phyloP scores from a whole-genome alignment of 495 filamentous ascomycete genomes.

The Tuber magnatum region DNA sequence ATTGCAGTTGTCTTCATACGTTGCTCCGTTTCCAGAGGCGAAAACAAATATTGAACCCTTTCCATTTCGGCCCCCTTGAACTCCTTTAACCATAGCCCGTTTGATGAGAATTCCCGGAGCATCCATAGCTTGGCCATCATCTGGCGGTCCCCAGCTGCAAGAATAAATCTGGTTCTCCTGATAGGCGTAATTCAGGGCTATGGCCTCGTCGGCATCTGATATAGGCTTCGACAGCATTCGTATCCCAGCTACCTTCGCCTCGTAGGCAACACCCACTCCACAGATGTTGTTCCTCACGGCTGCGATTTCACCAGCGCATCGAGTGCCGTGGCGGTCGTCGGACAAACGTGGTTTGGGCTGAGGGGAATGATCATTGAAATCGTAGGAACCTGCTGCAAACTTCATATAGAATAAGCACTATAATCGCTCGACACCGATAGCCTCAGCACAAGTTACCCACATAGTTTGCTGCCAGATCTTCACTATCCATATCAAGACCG shows the following conservation, averaged over 20 bases:
- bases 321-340: conserved; percentile 85
- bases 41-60: conserved; percentile 94
- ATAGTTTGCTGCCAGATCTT: conserved; percentile 79
- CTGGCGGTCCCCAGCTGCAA: conserved; percentile 94
- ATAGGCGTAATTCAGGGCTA: conserved; percentile 83
- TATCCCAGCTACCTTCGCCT: conserved; percentile 69
- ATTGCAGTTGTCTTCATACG: conserved; percentile 90
- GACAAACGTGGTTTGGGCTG: conserved; percentile 70
- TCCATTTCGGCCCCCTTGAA: conserved; percentile 77
- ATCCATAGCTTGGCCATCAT: conserved; percentile 90
- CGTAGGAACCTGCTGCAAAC: conserved; percentile 83
- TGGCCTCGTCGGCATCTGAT: conserved; percentile 83
- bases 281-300: conserved; percentile 90
- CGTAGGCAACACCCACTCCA: conserved; percentile 88
- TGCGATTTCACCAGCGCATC: conserved; percentile 89
- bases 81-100: conserved; percentile 80
- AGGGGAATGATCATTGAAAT: conserved; percentile 78
- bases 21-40: conserved; percentile 88
- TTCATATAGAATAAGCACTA: conserved; percentile 43
- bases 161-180: conserved; percentile 95
- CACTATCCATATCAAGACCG: conserved; percentile 93
- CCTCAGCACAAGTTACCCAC: conserved; percentile 15
- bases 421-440: not conserved
- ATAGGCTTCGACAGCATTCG: conserved; percentile 88
- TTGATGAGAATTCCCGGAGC: conserved; percentile 82